phyloP scores from a whole-genome alignment of 495 filamentous ascomycete species.

The Penicillium lividum region DNA sequence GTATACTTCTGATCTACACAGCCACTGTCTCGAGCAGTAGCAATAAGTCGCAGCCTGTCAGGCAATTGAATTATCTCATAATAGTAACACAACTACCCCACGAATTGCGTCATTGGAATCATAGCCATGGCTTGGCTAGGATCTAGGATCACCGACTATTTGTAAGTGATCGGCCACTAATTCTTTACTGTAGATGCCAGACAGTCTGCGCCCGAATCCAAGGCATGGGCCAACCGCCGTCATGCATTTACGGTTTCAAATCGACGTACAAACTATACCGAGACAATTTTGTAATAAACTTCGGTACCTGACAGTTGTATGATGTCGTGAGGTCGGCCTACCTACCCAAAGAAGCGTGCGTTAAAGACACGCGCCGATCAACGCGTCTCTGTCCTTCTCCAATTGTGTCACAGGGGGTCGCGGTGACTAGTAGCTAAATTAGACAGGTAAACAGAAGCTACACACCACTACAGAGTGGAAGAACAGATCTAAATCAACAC shows the following conservation, averaged over 20 bases:
- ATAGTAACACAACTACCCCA: slow-evolving; percentile 10
- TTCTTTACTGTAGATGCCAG: not conserved
- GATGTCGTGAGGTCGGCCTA: slow-evolving; percentile 9
- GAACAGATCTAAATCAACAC: not conserved
- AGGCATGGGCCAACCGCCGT: not conserved
- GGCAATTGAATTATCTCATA: slow-evolving; percentile 10
- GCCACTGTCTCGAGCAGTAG: not conserved
- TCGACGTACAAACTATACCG: not conserved
- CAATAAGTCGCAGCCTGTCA: slow-evolving; percentile 1
- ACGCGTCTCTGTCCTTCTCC: slow-evolving; percentile 13
- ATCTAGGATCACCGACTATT: slow-evolving; percentile 13
- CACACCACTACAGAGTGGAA: not conserved
- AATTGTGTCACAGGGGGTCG: slow-evolving; percentile 1
- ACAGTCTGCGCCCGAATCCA: slow-evolving; percentile 8
- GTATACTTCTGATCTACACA: not conserved
- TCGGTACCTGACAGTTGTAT: not conserved
- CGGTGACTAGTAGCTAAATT: not conserved
- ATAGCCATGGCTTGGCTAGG: not conserved
- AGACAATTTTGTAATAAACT: not conserved
- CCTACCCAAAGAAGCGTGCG: slow-evolving; percentile 12
- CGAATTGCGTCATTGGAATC: slow-evolving; percentile 1
- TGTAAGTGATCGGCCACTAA: slow-evolving; percentile 5
- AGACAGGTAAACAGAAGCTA: not conserved
- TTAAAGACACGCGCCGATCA: slow-evolving; percentile 12
- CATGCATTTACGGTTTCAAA: slow-evolving; percentile 1